Conservation (phyloP, 495 filamentous ascomycete species). For the Bombardia bombarda region DNA sequence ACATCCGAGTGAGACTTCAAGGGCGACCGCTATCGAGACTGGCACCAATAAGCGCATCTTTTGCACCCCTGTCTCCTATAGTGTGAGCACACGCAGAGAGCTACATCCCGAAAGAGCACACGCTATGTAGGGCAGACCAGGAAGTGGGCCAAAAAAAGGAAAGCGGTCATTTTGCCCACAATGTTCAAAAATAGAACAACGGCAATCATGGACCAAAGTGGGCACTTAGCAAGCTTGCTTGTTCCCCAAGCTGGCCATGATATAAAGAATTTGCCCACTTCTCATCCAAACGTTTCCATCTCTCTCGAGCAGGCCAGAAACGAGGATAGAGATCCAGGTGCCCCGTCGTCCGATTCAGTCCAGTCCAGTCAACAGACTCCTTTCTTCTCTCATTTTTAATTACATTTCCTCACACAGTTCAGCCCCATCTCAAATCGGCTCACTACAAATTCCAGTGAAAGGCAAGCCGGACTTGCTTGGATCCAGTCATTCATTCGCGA, state of each 20-base stretch:
- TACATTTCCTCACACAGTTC: slow-evolving; percentile 29
- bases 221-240: slow-evolving; percentile 1
- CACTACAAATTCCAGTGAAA: slow-evolving; percentile 5
- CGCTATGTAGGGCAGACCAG: slow-evolving; percentile 8
- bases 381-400: slow-evolving; percentile 29
- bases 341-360: slow-evolving; percentile 30
- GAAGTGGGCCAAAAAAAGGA: slow-evolving; percentile 25
- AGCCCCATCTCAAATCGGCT: slow-evolving; percentile 12
- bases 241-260: slow-evolving; percentile 20
- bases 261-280: slow-evolving; percentile 46
- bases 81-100: slow-evolving; percentile 18
- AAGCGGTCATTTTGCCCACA: slow-evolving; percentile 27
- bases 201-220: slow-evolving; percentile 5
- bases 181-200: slow-evolving; percentile 34
- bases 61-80: slow-evolving; percentile 14
- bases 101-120: slow-evolving; percentile 13
- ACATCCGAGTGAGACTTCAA: slow-evolving; percentile 32
- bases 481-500: slow-evolving; percentile 43
- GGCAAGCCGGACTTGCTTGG: slow-evolving; percentile 48
- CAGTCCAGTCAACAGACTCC: slow-evolving; percentile 30
- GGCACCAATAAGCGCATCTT: slow-evolving; percentile 37
- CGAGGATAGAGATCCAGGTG: slow-evolving; percentile 33
- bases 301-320: slow-evolving; percentile 27
- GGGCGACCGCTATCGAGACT: slow-evolving; percentile 29
- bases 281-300: slow-evolving; percentile 17